Conservation (phyloP, 306 rosid genomes). For the Dalbergia oliveri region DNA sequence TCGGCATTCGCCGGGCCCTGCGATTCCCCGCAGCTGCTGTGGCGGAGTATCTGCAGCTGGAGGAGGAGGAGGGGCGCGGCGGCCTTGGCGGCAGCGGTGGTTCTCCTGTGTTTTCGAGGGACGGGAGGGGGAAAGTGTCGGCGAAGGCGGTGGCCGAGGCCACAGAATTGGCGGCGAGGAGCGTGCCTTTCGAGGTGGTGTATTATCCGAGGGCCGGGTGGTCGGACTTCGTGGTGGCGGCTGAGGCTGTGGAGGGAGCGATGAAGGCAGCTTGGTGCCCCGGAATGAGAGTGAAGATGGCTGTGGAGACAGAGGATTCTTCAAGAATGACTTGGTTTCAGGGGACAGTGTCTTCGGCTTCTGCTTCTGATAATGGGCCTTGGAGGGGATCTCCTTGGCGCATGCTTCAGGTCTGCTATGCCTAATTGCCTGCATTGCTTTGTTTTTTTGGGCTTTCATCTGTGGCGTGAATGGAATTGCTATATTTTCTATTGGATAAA, state of each 20-base stretch:
- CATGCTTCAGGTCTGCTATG: slow-evolving; percentile 67
- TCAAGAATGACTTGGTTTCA: slow-evolving; percentile 61
- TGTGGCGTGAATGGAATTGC: background rate
- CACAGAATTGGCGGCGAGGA: slow-evolving; percentile 57
- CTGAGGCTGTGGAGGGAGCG: slow-evolving; percentile 63
- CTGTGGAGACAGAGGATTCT: slow-evolving; percentile 65
- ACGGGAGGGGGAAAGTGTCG: slow-evolving; percentile 47
- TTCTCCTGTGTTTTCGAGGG: slow-evolving; percentile 35
- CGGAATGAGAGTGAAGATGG: slow-evolving; percentile 68
- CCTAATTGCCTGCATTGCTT: background rate
- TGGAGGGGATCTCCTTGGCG: slow-evolving; percentile 80
- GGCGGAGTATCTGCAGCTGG: slow-evolving; percentile 25
- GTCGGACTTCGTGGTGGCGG: slow-evolving; percentile 72
- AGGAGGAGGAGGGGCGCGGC: slow-evolving; percentile 3
- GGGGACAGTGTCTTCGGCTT: slow-evolving; percentile 57
- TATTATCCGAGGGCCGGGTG: slow-evolving; percentile 65
- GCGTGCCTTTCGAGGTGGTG: slow-evolving; percentile 64
- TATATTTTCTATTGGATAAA: background rate
- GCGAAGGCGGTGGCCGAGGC: slow-evolving; percentile 55
- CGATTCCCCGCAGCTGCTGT: background rate
- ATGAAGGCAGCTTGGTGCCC: slow-evolving; percentile 50
- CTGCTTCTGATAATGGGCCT: slow-evolving; percentile 46
- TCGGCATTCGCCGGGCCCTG: slow-evolving; percentile 62
- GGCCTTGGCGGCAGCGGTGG: background rate
- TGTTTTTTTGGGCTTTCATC: background rate